Percentiles rank a stretch among this genome's conserved stretches.
Conservation (phyloP, 768 basidiomycete species). For the Butyriboletus loyo region DNA sequence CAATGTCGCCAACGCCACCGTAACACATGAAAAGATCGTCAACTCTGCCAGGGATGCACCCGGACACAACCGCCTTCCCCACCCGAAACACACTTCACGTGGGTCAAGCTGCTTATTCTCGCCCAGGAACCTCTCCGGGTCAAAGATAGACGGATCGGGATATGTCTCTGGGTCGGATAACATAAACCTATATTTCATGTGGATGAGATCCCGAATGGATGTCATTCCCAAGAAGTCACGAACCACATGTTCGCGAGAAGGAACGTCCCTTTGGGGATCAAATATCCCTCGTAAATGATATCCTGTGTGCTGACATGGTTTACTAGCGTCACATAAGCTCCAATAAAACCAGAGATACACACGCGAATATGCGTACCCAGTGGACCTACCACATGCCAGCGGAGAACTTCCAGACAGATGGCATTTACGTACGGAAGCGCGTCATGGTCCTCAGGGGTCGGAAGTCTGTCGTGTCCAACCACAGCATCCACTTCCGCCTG, state of each 20-base stretch:
- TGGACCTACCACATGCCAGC: conserved; percentile 1
- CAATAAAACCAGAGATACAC: neutral
- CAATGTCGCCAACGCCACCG: neutral
- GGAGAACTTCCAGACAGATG: conserved; percentile 13
- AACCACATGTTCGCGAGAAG: too few species aligned
- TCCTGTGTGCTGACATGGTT: conserved; percentile 16
- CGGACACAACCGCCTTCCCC: conserved; percentile 7
- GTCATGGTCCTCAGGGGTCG: too few species aligned
- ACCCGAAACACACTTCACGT: conserved; percentile 12
- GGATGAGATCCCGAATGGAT: too few species aligned
- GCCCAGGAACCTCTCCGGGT: conserved; percentile 9
- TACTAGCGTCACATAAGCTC: neutral
- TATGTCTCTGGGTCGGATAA: too few species aligned
- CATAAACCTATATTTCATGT: too few species aligned
- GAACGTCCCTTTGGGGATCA: too few species aligned
- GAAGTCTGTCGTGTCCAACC: too few species aligned
- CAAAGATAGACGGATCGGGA: conserved; percentile 1
- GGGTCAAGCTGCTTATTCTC: conserved; percentile 4
- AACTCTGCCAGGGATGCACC: conserved; percentile 3
- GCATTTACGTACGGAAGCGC: conserved; percentile 15
- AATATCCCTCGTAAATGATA: too few species aligned
- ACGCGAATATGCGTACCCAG: neutral
- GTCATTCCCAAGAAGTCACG: too few species aligned
- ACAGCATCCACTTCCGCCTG: conserved; percentile 13
- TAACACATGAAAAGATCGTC: conserved; percentile 7